These are phyloP conservation scores for Aspergillus piperis DNA, from an alignment of 2,329 filamentous ascomycete species.

Conservation along the genomic window DNA sequence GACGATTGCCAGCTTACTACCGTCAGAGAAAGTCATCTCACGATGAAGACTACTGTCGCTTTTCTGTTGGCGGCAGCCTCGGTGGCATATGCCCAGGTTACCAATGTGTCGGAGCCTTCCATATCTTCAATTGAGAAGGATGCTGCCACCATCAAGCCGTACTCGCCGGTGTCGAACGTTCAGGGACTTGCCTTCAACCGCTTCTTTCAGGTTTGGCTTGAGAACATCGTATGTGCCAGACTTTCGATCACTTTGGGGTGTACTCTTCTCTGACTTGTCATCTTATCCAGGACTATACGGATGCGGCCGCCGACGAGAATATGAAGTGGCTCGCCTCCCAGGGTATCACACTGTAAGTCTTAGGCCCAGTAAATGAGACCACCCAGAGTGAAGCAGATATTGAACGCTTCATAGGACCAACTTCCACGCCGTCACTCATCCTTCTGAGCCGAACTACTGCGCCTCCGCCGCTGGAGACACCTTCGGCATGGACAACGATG, in stretches of 20 bases:
- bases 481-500: constrained; percentile 70
- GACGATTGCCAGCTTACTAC: not conserved
- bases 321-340: constrained; percentile 34
- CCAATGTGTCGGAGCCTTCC: constrained; percentile 28
- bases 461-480: constrained; percentile 69
- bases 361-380: not conserved
- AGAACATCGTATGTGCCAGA: constrained; percentile 63
- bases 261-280: constrained; percentile 46
- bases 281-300: constrained; percentile 57
- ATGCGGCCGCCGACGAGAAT: constrained; percentile 60
- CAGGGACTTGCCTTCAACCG: constrained; percentile 73
- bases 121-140: constrained; percentile 33
- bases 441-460: constrained; percentile 75
- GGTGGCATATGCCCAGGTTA: constrained; percentile 30
- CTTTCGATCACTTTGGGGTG: constrained; percentile 15
- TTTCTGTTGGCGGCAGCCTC: constrained; percentile 30
- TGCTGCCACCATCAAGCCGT: constrained; percentile 61
- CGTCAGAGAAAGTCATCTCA: not conserved
- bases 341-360: constrained; percentile 59
- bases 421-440: constrained; percentile 67
- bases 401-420: constrained; percentile 40
- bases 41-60: constrained; percentile 48
- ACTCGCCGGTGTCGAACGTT: constrained; percentile 64
- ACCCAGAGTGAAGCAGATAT: not conserved
- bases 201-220: constrained; percentile 72